phyloP scores from a whole-genome alignment of 78 protist genomes.

The Paratrimastix pyriformis region DNA sequence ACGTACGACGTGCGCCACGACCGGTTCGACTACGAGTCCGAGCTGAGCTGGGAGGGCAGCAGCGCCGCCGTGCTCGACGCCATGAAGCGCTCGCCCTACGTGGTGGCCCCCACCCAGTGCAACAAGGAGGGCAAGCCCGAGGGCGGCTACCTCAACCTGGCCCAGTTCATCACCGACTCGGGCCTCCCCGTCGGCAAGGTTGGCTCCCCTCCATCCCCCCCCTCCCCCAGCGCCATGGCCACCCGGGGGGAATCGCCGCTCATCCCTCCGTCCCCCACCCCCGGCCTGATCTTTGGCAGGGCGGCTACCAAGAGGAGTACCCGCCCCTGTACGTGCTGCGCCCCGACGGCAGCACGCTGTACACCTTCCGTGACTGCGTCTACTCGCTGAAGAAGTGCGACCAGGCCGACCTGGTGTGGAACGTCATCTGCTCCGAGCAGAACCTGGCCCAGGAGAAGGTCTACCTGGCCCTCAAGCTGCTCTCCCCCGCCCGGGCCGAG shows the following conservation, averaged over 20 bases:
- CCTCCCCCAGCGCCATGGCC: too few species aligned
- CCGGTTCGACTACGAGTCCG: constrained; percentile 34
- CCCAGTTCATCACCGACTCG: constrained; percentile 15
- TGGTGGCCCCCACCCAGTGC: constrained; percentile 25
- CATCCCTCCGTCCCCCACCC: too few species aligned
- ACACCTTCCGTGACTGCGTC: constrained; percentile 44
- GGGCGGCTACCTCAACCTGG: constrained; percentile 37
- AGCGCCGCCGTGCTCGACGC: neutral
- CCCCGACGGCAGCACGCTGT: constrained; percentile 43
- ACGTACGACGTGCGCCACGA: constrained; percentile 22
- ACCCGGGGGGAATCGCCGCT: too few species aligned
- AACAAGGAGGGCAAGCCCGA: constrained; percentile 34
- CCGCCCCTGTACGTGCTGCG: constrained; percentile 38
- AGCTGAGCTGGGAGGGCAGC: constrained; percentile 42
- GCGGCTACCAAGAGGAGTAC: constrained; percentile 28
- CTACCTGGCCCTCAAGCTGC: constrained; percentile 19
- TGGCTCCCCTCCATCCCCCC: too few species aligned
- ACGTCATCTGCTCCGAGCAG: constrained; percentile 41
- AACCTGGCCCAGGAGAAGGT: constrained; percentile 50
- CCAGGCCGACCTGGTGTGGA: constrained; percentile 28
- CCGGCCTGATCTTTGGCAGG: too few species aligned
- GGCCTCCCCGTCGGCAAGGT: constrained; percentile 31
- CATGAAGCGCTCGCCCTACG: constrained; percentile 30
- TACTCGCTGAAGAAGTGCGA: constrained; percentile 38
- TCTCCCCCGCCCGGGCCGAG: constrained; percentile 8